phyloP scores from a whole-genome alignment of 805 yeast species.

The Zygosaccharomyces lentus region DNA sequence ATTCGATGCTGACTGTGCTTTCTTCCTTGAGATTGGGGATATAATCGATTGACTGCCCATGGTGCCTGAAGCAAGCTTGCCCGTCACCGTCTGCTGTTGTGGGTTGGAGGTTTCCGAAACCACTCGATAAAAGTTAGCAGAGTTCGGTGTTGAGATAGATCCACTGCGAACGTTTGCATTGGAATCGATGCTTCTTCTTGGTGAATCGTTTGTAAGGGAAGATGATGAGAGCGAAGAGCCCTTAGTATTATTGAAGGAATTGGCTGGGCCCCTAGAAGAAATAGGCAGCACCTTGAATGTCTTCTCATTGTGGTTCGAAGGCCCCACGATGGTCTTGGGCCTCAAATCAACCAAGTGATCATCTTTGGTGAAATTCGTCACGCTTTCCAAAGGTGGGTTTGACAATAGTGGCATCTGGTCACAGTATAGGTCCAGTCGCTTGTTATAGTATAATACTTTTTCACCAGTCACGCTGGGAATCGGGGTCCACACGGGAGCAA shows the following conservation, averaged over 20 bases:
- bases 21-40: neutral
- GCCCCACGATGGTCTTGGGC: slow-evolving; percentile 28
- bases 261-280: slow-evolving; percentile 5
- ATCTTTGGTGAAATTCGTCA: slow-evolving; percentile 32
- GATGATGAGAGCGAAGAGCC: slow-evolving; percentile 13
- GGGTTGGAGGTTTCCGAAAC: slow-evolving; percentile 10
- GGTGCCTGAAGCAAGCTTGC: neutral
- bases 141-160: slow-evolving; percentile 11
- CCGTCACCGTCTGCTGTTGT: neutral
- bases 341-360: slow-evolving; percentile 30
- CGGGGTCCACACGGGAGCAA: slow-evolving; percentile 57
- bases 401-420: slow-evolving; percentile 51
- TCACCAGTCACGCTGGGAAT: slow-evolving; percentile 45
- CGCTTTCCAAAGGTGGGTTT: slow-evolving; percentile 36
- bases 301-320: slow-evolving; percentile 12
- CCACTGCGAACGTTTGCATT: slow-evolving; percentile 5
- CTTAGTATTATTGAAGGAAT: slow-evolving; percentile 8
- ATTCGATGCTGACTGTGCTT: neutral
- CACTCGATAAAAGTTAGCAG: slow-evolving; percentile 6
- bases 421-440: slow-evolving; percentile 56
- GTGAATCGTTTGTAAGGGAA: slow-evolving; percentile 9
- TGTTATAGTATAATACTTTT: slow-evolving; percentile 54
- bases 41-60: neutral
- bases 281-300: slow-evolving; percentile 11
- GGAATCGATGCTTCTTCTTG: slow-evolving; percentile 3